Conservation (phyloP, 2,329 filamentous ascomycete genomes). For the Diplodia corticola region DNA sequence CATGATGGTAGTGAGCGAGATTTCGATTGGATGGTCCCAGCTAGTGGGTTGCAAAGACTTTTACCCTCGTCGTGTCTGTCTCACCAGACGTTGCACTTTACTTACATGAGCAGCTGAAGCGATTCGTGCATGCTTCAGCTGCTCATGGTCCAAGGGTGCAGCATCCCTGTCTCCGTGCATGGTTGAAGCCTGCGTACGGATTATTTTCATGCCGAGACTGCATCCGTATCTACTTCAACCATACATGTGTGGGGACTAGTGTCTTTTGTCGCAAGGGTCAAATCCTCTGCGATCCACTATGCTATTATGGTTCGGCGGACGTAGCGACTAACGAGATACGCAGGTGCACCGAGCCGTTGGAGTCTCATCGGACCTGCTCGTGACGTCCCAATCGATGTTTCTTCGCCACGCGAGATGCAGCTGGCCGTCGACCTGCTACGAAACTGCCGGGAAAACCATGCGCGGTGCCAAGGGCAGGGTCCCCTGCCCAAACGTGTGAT, state of each 20-base stretch:
- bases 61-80: not conserved
- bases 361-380: not conserved
- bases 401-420: not conserved
- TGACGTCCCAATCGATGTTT: not conserved
- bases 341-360: not conserved
- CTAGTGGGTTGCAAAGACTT: not conserved
- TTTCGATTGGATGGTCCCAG: not conserved
- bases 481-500: not conserved
- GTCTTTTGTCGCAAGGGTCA: not conserved
- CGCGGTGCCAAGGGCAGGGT: not conserved
- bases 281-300: not conserved
- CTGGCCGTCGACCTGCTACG: not conserved
- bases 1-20: slow-evolving; percentile 1
- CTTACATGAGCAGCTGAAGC: not conserved
- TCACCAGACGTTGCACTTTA: not conserved
- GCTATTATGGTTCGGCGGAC: not conserved
- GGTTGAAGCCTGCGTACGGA: not conserved
- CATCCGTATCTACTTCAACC: not conserved
- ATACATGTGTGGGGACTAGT: not conserved
- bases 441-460: not conserved
- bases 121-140: not conserved
- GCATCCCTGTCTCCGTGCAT: not conserved
- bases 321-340: not conserved
- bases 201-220: not conserved
- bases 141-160: not conserved